phyloP scores from a whole-genome alignment of 106 monocot genomes.

The Gastrodia elata region DNA sequence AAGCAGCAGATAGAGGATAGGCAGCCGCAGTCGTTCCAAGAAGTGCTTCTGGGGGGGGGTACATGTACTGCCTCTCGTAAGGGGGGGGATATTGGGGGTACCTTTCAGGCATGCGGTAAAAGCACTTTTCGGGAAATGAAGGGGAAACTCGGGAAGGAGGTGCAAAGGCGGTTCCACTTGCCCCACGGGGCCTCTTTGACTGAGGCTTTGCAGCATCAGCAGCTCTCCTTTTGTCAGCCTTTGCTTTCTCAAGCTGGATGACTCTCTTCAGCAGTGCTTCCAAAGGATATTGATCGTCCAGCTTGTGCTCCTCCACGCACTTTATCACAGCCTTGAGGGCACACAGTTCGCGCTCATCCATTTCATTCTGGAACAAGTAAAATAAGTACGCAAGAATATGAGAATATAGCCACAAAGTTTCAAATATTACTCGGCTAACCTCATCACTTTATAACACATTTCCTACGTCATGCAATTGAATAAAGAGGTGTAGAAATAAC shows the following conservation, averaged over 20 bases:
- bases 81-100: slow-evolving; percentile 42
- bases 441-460: no score
- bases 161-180: slow-evolving; percentile 35
- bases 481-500: no score
- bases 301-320: slow-evolving; percentile 90
- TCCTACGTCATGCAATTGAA: no score
- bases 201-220: slow-evolving; percentile 75
- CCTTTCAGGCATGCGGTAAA: slow-evolving; percentile 59
- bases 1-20: slow-evolving; percentile 47
- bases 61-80: slow-evolving; percentile 60
- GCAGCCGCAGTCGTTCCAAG: slow-evolving; percentile 28
- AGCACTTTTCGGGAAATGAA: slow-evolving; percentile 51
- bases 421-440: no score
- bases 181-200: slow-evolving; percentile 80
- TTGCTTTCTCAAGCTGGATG: slow-evolving; percentile 75
- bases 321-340: slow-evolving; percentile 78
- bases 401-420: no score
- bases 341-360: slow-evolving; percentile 57
- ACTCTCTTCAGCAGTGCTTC: slow-evolving; percentile 76
- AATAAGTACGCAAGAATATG: no score
- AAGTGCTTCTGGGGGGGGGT: slow-evolving; percentile 27
- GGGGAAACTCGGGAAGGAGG: slow-evolving; percentile 29
- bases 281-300: slow-evolving; percentile 52
- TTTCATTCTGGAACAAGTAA: slow-evolving; percentile 69
- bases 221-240: slow-evolving; percentile 87